Evolutionary conservation across 352 stramenopile genomes (phyloP).

Genomic region (Phytophthora cactorum): DNA sequence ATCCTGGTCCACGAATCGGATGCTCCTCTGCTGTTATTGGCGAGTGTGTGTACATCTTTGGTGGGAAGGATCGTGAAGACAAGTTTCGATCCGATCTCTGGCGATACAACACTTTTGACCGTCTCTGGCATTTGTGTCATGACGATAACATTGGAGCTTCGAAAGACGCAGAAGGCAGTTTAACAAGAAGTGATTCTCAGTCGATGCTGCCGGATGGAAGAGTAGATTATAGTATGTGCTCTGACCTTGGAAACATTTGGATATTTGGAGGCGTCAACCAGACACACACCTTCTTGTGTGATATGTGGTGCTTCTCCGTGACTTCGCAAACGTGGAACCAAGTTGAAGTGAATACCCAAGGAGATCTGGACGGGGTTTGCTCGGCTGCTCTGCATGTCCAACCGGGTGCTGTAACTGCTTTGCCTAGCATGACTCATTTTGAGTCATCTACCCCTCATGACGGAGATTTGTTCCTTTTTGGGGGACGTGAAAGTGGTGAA

Average conservation of each 20-base stretch:
- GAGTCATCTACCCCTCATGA: constrained; percentile 21
- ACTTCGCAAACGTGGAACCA: constrained; percentile 68
- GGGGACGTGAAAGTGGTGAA: constrained; percentile 39
- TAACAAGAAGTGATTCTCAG: constrained; percentile 48
- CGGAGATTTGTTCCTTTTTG: constrained; percentile 54
- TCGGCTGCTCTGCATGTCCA: constrained; percentile 53
- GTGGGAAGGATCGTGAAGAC: constrained; percentile 81
- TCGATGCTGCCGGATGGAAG: constrained; percentile 57
- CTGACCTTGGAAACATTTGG: constrained; percentile 86
- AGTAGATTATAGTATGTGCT: constrained; percentile 71
- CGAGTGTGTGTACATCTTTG: constrained; percentile 87
- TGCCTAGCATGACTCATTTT: constrained; percentile 45
- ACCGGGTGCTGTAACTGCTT: constrained; percentile 54
- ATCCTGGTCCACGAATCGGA: constrained; percentile 73
- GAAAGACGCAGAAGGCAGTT: constrained; percentile 16
- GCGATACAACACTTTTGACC: constrained; percentile 90
- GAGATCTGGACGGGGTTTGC: constrained; percentile 49
- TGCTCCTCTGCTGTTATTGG: constrained; percentile 77
- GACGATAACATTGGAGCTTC: constrained; percentile 73
- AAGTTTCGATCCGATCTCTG: constrained; percentile 81
- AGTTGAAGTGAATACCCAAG: constrained; percentile 60
- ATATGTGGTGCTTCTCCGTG: constrained; percentile 85
- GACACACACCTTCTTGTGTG: constrained; percentile 53
- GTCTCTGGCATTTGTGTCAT: constrained; percentile 85
- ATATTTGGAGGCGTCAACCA: constrained; percentile 68